These are phyloP conservation scores for Lycium barbarum DNA, from an alignment of 257 asterid genomes.

Conservation along the genomic window DNA sequence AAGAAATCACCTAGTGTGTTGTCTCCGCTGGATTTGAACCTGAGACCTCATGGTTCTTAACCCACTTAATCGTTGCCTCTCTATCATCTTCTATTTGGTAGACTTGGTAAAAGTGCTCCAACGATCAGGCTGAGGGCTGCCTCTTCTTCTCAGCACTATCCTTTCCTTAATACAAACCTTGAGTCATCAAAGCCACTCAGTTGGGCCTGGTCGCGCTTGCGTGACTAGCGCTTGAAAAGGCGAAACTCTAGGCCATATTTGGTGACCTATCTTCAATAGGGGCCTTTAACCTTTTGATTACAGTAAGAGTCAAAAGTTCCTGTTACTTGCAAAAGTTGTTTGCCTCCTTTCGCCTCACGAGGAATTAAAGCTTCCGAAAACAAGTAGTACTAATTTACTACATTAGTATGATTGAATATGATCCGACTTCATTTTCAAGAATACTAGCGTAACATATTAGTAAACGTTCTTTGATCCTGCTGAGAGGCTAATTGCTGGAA, in stretches of 20 bases:
- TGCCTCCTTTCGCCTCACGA: too few species aligned
- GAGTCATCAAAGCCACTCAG: neutral
- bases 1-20: too few species aligned
- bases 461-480: neutral
- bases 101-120: neutral
- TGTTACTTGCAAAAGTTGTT: too few species aligned
- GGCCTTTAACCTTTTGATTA: too few species aligned
- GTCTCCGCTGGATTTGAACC: too few species aligned
- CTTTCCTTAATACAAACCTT: neutral
- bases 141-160: neutral
- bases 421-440: neutral
- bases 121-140: neutral
- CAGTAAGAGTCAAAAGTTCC: too few species aligned
- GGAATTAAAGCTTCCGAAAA: too few species aligned
- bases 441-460: neutral
- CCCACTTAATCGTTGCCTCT: neutral
- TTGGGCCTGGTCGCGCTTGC: neutral
- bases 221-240: neutral
- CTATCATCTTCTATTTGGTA: too few species aligned
- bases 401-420: neutral
- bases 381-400: neutral
- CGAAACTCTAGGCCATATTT: neutral
- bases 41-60: too few species aligned
- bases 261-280: too few species aligned
- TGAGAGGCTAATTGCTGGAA: neutral